Evolutionary conservation across 2,329 filamentous ascomycete genomes (phyloP).

Genomic region (Metarhizium guizhouense): DNA sequence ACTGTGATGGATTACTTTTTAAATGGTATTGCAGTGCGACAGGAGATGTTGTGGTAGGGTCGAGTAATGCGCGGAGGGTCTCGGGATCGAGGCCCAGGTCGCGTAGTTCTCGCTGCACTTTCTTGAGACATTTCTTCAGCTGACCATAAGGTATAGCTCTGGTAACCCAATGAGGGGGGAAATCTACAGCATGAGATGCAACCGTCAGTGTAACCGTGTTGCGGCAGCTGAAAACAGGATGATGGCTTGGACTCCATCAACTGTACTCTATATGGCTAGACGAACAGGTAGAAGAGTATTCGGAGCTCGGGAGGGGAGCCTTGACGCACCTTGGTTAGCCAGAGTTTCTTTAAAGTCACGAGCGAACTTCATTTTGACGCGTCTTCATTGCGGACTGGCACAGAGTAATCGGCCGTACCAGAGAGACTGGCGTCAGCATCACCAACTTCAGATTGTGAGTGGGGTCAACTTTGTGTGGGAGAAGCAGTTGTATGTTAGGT

Average conservation of each 20-base stretch:
- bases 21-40: constrained; percentile 46
- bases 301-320: not conserved
- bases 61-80: constrained; percentile 58
- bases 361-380: constrained; percentile 69
- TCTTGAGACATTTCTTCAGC: constrained; percentile 84
- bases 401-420: not conserved
- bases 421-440: not conserved
- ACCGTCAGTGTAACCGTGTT: not conserved
- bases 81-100: constrained; percentile 63
- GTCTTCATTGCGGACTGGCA: not conserved
- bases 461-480: not conserved
- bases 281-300: not conserved
- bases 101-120: constrained; percentile 62
- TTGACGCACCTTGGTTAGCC: constrained; percentile 43
- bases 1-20: constrained; percentile 27
- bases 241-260: not conserved
- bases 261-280: not conserved
- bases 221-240: not conserved
- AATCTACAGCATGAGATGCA: constrained; percentile 35
- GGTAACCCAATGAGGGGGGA: constrained; percentile 62
- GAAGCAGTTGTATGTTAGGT: not conserved
- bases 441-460: not conserved
- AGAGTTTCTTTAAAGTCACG: constrained; percentile 66
- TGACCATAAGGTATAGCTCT: constrained; percentile 75
- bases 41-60: constrained; percentile 36